Evolutionary conservation across 345 rosid genomes (phyloP), one percentile per base, ranked within the genome.

Genomic region (Pugionium dolabratum): DNA sequence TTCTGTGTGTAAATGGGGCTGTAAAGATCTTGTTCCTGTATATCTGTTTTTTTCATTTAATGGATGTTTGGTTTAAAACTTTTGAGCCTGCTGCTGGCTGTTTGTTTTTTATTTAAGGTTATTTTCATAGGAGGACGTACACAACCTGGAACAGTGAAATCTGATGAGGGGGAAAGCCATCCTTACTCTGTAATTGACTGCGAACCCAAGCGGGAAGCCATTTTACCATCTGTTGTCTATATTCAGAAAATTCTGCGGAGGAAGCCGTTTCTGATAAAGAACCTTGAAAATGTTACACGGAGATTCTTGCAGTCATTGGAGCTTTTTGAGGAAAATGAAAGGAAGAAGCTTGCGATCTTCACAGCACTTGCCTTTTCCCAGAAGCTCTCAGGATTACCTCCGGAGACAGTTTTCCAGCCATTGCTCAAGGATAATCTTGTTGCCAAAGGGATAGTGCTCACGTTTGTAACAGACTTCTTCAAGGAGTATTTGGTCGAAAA

Each of bases 121-220:
- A 82, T 80, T 75, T 95, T 95, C 81, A 87, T 88, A 11, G 99
- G 99, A 80, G 97, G 96, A 51, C 96, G 99, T 9, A 95, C 99
- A 4, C 99, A 95, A 80, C 81, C 96, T 70, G 98, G 99, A 44
- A 85, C 99, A 52, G 87, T 86, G 36, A 91, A 95, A 75, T 83
- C 96, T 68, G 99, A 95, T 79, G 99, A 91, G 85, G 97, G 99
- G 69, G 99, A 89, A 78, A 90, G 91, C 60, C 99, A 95, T 58
- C 69, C 89, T 63, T 87, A 89, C 84, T 89, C 98, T 75, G 70
- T 95, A 46, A 77, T 95, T 48, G 98, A 89, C 70, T 81, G 90
- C 71, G 95, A 91, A 77, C 90, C 99, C 52, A 82, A 45, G 62
- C 93, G 96, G 30, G 96, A 91, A 78, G 73, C 69, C 54, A 85